phyloP scores from a whole-genome alignment of 2,329 filamentous ascomycete genomes.

The Phyllosticta citriasiana region DNA sequence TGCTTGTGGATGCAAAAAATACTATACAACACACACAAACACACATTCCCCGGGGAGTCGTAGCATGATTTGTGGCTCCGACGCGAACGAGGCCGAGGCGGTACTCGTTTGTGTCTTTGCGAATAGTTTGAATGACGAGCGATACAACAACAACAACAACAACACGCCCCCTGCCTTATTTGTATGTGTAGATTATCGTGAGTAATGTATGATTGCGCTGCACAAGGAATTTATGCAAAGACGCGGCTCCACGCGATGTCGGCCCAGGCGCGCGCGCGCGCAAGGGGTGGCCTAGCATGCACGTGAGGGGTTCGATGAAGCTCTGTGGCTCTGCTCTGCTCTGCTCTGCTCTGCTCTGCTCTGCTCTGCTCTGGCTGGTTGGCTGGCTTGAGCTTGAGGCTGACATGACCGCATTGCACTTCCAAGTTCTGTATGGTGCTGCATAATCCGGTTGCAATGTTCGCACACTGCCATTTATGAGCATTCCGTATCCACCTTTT shows the following conservation, averaged over 20 bases:
- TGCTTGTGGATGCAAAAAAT: neutral
- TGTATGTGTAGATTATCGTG: neutral
- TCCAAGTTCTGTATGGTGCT: neutral
- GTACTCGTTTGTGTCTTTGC: neutral
- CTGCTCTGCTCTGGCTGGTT: no score
- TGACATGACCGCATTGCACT: neutral
- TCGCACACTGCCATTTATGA: neutral
- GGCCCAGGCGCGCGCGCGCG: neutral
- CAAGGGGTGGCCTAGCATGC: neutral
- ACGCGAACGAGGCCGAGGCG: neutral
- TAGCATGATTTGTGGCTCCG: neutral
- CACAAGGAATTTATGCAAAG: neutral
- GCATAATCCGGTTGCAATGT: neutral
- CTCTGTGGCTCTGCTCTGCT: neutral
- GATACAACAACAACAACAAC: neutral
- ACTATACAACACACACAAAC: neutral
- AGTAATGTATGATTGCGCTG: neutral
- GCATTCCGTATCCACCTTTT: neutral
- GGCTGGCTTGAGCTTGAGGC: neutral
- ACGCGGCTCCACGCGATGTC: neutral
- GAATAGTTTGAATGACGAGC: neutral
- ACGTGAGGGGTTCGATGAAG: neutral
- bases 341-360: no score
- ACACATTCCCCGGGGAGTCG: neutral
- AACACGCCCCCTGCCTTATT: neutral